Conservation (phyloP, 1,284 basidiomycete genomes). For the Ceraceosorus guamensis region DNA sequence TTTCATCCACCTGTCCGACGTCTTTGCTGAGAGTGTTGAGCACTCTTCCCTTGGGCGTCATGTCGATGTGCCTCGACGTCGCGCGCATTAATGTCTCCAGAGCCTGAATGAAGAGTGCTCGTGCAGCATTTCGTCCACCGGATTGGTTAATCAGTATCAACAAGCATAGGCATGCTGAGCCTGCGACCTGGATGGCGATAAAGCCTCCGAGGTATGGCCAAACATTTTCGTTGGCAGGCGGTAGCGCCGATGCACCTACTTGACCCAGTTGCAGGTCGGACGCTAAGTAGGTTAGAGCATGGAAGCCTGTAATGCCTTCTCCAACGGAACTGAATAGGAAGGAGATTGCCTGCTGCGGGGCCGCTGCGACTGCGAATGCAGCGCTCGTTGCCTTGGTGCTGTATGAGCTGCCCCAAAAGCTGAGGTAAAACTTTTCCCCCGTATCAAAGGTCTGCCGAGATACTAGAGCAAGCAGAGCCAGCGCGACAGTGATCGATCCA, state of each 20-base stretch:
- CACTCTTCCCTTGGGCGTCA: slow-evolving; percentile 50
- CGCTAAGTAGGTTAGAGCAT: no score
- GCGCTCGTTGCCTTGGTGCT: no score
- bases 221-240: background rate
- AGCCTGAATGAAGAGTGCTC: slow-evolving; percentile 23
- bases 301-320: no score
- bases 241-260: background rate
- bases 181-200: background rate
- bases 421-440: slow-evolving; percentile 1
- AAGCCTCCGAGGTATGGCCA: background rate
- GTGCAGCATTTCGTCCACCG: slow-evolving; percentile 15
- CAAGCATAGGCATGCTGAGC: background rate
- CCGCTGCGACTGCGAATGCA: no score
- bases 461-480: slow-evolving; percentile 9
- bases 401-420: background rate
- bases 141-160: background rate
- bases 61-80: slow-evolving; percentile 28
- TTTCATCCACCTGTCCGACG: background rate
- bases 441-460: slow-evolving; percentile 12
- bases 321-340: no score
- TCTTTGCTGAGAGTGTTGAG: slow-evolving; percentile 50
- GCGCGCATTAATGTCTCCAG: slow-evolving; percentile 26
- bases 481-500: slow-evolving; percentile 10
- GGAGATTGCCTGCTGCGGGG: no score
- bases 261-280: background rate